These are phyloP conservation scores for Actinomortierella wolfii DNA, from an alignment of 371 early-diverging fungal genomes.

Conservation along the genomic window DNA sequence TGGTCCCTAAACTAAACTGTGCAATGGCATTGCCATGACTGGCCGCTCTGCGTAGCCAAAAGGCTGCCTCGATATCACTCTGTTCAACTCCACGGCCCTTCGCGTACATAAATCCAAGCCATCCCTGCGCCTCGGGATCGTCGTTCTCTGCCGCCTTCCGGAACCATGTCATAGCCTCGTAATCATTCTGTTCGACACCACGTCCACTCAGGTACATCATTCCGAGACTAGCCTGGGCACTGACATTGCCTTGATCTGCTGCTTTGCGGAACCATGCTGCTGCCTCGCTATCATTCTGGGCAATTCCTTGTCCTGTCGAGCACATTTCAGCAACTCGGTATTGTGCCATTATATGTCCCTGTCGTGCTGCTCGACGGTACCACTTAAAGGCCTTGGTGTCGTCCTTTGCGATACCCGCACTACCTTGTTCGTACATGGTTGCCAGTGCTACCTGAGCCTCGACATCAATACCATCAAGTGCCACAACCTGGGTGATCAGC, in stretches of 20 bases:
- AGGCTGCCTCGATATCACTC: slow-evolving; percentile 47
- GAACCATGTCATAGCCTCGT: slow-evolving; percentile 3
- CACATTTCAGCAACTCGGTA: slow-evolving; percentile 1
- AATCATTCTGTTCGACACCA: not conserved
- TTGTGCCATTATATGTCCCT: not conserved
- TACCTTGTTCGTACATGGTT: no score
- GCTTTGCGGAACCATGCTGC: slow-evolving; percentile 8
- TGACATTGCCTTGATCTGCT: not conserved
- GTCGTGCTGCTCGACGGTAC: not conserved
- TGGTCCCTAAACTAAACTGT: slow-evolving; percentile 70
- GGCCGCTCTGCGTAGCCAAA: slow-evolving; percentile 69
- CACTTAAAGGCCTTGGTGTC: not conserved
- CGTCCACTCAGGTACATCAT: slow-evolving; percentile 21
- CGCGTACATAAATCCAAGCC: slow-evolving; percentile 4
- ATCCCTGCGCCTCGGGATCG: not conserved
- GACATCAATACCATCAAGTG: no score
- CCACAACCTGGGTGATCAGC: no score
- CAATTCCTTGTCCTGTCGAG: not conserved
- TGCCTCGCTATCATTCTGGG: slow-evolving; percentile 4
- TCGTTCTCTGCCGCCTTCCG: slow-evolving; percentile 2
- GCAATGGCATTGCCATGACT: slow-evolving; percentile 63
- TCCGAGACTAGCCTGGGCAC: slow-evolving; percentile 59
- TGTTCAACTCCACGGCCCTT: slow-evolving; percentile 1
- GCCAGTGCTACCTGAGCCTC: no score
- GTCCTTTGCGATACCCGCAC: slow-evolving; percentile 1